phyloP scores from a whole-genome alignment of 352 stramenopile species.

The Phytophthora niederhauseri region DNA sequence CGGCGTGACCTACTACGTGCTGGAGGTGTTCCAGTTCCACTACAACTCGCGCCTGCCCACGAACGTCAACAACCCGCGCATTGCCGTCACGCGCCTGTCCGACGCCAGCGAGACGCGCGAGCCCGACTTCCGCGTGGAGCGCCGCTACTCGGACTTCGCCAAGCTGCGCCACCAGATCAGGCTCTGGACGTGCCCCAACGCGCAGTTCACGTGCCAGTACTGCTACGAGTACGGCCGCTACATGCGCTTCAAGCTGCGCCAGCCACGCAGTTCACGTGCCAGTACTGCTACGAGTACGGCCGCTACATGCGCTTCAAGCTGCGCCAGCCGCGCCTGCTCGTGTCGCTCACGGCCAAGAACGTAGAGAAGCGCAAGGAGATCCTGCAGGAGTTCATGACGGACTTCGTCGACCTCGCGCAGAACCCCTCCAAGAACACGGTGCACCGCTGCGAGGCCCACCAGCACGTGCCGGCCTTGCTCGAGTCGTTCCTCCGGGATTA shows the following conservation, averaged over 20 bases:
- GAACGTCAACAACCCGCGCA: conserved; percentile 49
- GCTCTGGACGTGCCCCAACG: conserved; percentile 49
- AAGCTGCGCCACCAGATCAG: conserved; percentile 53
- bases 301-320: conserved; percentile 59
- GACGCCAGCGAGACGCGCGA: conserved; percentile 23
- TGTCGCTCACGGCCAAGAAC: conserved; percentile 37
- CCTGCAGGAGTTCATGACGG: conserved; percentile 52
- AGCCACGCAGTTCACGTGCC: conserved; percentile 61
- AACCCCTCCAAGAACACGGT: conserved; percentile 42
- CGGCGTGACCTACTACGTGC: conserved; percentile 56
- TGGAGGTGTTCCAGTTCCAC: conserved; percentile 63
- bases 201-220: conserved; percentile 59
- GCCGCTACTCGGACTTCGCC: conserved; percentile 70
- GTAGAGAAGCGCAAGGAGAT: conserved; percentile 58
- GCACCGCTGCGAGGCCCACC: conserved; percentile 48
- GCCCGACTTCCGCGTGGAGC: conserved; percentile 60
- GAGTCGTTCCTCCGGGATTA: conserved; percentile 53
- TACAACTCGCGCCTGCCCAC: conserved; percentile 54
- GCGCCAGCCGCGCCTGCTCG: conserved; percentile 50
- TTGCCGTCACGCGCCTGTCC: conserved; percentile 32
- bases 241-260: conserved; percentile 53
- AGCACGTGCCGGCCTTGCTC: conserved; percentile 54
- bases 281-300: conserved; percentile 66
- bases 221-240: conserved; percentile 64
- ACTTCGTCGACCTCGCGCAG: conserved; percentile 56